A percentile compares a stretch with the other conserved stretches of the same genome.
Conservation (phyloP, 305 asterid genomes). For the Fraxinus greggii region DNA sequence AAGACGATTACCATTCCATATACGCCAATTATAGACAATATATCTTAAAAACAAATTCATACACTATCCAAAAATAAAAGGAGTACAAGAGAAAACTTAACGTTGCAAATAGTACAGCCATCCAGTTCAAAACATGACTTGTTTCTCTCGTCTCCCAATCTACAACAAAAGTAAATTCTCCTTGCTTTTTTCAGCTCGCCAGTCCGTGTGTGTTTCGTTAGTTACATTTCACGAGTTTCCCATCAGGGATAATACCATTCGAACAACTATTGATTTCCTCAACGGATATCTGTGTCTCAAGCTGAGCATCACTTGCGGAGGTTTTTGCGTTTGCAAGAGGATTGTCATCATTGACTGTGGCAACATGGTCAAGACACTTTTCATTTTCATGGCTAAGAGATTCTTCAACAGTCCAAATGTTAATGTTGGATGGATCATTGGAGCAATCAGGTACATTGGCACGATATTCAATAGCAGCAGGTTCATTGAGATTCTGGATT, state of each 20-base stretch:
- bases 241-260: slow-evolving; percentile 17
- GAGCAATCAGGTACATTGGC: slow-evolving; percentile 15
- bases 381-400: slow-evolving; percentile 6
- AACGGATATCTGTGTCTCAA: slow-evolving; percentile 23
- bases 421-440: slow-evolving; percentile 20
- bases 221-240: slow-evolving; percentile 19
- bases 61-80: slow-evolving; percentile 10
- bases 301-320: slow-evolving; percentile 16
- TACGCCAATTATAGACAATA: slow-evolving; percentile 24
- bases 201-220: neutral
- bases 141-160: slow-evolving; percentile 15
- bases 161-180: neutral
- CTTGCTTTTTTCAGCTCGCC: slow-evolving; percentile 7
- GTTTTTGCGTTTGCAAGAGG: neutral
- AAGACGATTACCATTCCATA: slow-evolving; percentile 31
- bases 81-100: neutral
- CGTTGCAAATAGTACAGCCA: neutral
- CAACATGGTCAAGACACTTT: neutral
- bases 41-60: slow-evolving; percentile 3
- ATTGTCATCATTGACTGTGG: slow-evolving; percentile 9
- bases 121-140: slow-evolving; percentile 9
- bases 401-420: neutral
- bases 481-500: slow-evolving; percentile 17
- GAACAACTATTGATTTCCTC: slow-evolving; percentile 26
- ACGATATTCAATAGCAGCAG: slow-evolving; percentile 27